These are phyloP conservation scores for Wallacemonas collosoma DNA, from an alignment of 208 protist species.

Conservation along the genomic window DNA sequence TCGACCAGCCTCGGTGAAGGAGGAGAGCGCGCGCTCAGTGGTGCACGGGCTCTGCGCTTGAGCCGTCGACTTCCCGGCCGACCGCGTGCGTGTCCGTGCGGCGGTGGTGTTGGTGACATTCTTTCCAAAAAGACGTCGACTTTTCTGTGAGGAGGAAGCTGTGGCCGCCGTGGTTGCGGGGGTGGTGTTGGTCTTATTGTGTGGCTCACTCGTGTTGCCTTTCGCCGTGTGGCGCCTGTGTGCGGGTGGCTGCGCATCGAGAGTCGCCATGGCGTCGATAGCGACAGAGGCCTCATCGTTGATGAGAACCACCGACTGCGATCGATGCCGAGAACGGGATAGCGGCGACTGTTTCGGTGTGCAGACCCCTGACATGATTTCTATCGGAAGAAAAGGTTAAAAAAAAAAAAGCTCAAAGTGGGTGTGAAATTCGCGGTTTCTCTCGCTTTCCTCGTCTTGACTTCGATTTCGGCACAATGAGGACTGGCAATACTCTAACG, in stretches of 20 bases:
- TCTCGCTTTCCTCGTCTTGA: too few relatives aligned
- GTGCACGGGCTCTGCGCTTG: too few relatives aligned
- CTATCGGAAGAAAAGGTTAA: neutral
- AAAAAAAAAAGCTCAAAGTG: constrained; percentile 2
- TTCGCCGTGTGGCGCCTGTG: constrained; percentile 12
- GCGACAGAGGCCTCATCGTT: neutral
- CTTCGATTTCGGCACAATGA: too few relatives aligned
- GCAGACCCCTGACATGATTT: neutral
- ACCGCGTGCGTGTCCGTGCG: neutral
- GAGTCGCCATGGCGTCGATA: constrained; percentile 4
- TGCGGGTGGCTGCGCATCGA: constrained; percentile 7
- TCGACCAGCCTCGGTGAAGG: neutral
- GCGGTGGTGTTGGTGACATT: neutral
- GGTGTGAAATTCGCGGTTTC: neutral
- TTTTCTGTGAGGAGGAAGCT: too few relatives aligned
- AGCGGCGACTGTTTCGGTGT: constrained; percentile 3
- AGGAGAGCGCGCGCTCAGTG: neutral
- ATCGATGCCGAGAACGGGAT: neutral
- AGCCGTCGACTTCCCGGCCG: too few relatives aligned
- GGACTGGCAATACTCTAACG: too few relatives aligned
- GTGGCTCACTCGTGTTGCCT: neutral
- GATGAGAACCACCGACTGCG: constrained; percentile 10
- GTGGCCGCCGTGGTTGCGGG: too few relatives aligned
- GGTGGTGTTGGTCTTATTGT: too few relatives aligned
- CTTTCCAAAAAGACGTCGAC: neutral